Evolutionary conservation across 441 rosid genomes (phyloP).

Genomic region (Adansonia madagascariensis): DNA sequence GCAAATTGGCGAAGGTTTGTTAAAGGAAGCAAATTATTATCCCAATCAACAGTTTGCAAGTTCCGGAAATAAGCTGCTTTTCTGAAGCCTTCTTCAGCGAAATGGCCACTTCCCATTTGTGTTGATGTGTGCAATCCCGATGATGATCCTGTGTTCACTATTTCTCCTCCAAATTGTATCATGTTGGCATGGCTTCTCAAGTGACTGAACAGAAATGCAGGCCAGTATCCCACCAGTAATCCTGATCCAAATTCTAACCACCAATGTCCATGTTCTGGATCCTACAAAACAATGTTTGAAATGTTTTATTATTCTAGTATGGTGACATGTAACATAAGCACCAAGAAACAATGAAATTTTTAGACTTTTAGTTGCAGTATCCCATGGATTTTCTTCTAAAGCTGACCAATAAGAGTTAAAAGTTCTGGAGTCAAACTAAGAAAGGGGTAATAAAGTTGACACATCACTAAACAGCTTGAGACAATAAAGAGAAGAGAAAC

Average conservation of each 20-base stretch:
- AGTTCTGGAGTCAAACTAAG: not conserved
- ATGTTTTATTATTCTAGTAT: not conserved
- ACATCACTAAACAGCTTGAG: not conserved
- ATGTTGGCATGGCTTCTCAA: conserved; percentile 70
- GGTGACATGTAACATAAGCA: not conserved
- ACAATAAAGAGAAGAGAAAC: conserved; percentile 31
- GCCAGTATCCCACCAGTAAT: conserved; percentile 77
- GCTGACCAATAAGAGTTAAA: not conserved
- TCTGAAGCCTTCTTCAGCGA: conserved; percentile 64
- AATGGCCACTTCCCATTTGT: conserved; percentile 80
- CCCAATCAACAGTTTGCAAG: conserved; percentile 71
- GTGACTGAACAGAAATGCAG: conserved; percentile 64
- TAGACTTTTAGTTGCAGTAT: not conserved
- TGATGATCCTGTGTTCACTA: conserved; percentile 60
- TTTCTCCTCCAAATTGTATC: conserved; percentile 78
- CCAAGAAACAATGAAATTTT: not conserved
- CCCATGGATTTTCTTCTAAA: not conserved
- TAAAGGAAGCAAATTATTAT: conserved; percentile 62
- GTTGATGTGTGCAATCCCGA: conserved; percentile 63
- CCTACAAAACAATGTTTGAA: conserved; percentile 36
- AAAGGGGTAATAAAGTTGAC: not conserved
- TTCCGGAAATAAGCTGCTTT: conserved; percentile 71
- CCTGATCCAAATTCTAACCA: conserved; percentile 72
- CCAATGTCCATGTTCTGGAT: conserved; percentile 81
- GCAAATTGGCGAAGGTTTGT: conserved; percentile 58